Evolutionary conservation across 2,329 filamentous ascomycete species (phyloP), one percentile per base, ranked within the genome.

Genomic region (Penicillium psychrosexuale): DNA sequence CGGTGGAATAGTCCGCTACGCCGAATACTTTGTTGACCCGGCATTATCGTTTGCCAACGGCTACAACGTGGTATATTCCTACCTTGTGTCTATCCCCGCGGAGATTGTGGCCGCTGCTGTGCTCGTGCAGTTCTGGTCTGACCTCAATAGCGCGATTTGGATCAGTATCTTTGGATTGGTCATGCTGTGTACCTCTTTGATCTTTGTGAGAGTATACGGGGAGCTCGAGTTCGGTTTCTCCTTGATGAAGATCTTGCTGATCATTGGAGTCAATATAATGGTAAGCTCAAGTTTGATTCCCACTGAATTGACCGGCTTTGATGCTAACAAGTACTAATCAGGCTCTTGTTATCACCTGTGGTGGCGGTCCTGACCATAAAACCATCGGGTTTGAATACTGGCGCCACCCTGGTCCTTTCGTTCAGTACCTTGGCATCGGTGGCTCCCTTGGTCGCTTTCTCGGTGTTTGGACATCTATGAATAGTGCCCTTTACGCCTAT

Each of bases 361-460:
- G 55, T 30, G 55, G 55, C 12, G 43, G 45, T 9, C 55, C 55
- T n/a, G 46, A 45, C 15, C 55, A 57, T 27, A 40, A 57, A 28
- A 37, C 39, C 12, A 46, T 57, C 19, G 55, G 55, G 3, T 57
- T 57, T 45, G 51, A 54, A 31, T 54, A 57, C 42, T 57, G 55
- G 55, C 48, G 49, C 2, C 36, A 33, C 22, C 55, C 55, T 8
- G 55, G 55, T 1, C 45, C 55, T 22, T 54, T 57, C 13, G 49
- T 49, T 31, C 39, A 50, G 19, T 57, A 54, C 17, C 48, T 57
- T 33, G 51, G n/a, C 5, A 39, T 37, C 11, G 49, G 56, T 24
- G 42, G 45, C 12, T 17, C 50, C 2, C 39, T 42, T 28, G 56
- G 56, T 13, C 43, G 53, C n/a, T 58, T 58, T 33, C 49, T 58